phyloP scores from a whole-genome alignment of 192 early-diverging fungal species.

The Phycomyces blakesleeanus region DNA sequence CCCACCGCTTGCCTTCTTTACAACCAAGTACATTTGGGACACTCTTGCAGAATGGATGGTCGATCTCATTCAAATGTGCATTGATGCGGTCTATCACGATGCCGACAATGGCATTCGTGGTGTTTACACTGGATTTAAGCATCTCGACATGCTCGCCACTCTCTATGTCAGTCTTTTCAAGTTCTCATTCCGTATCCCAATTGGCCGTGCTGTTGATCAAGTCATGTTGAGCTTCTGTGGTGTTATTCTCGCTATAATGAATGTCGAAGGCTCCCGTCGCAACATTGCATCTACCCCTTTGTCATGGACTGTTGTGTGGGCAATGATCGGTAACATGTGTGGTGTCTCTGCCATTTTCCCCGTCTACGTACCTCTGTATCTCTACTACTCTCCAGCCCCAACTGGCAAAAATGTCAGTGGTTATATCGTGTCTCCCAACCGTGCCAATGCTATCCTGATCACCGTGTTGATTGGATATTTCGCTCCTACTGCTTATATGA shows the following conservation, averaged over 20 bases:
- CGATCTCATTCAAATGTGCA: too few species aligned
- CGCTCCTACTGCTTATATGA: not conserved
- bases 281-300: not conserved
- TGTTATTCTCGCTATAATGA: conserved; percentile 7
- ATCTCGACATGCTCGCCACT: too few species aligned
- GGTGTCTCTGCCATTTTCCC: conserved; percentile 2
- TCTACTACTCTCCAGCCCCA: not conserved
- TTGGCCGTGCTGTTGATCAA: too few species aligned
- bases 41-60: too few species aligned
- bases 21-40: too few species aligned
- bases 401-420: not conserved
- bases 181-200: too few species aligned
- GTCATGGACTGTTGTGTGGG: not conserved
- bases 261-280: conserved; percentile 13
- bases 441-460: conserved; percentile 3
- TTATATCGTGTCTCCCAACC: not conserved
- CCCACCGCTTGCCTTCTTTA: too few species aligned
- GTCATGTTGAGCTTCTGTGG: too few species aligned
- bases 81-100: too few species aligned
- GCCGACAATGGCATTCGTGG: too few species aligned
- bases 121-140: too few species aligned
- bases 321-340: not conserved
- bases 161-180: too few species aligned
- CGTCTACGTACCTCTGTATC: conserved; percentile 10
- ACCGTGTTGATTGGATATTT: conserved; percentile 1